Base-by-base conservation (phyloP, 1,284 basidiomycete genomes). In the Rugosomyces carneus region DNA sequence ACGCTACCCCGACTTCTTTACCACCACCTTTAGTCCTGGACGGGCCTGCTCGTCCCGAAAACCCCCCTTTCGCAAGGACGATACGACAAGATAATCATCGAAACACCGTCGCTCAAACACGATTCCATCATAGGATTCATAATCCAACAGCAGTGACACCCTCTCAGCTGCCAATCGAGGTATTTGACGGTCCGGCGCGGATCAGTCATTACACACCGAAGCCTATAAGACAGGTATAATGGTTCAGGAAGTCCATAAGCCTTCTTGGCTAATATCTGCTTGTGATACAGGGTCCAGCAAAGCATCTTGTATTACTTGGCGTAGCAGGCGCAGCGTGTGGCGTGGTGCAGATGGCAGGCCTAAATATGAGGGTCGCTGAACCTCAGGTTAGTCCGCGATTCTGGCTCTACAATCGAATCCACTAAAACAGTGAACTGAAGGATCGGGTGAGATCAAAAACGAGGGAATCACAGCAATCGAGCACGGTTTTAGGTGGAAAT, bases 141-240 rank as follows among this genome's bases (percentile, higher is more conserved):
- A 15, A 37, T 4, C 37, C 34, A n/a, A 42, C 21, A 21, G 34
- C 21, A 20, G 6, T 15, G 5, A n/a, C 26, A 32, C n/a, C 51
- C 5, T 53, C 59, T 20, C 57, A 65, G 31, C 55, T 58, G 1
- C 38, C 60, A 10, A 54, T 63, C 15, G 62, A 66, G 46, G 40
- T 71, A 27, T 74, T 73, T 43, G 71, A 73, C 21, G 71, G 70
- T 2, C 71, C 71, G 18, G 69, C 70, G 1, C 59, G 63, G 26
- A 60, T 63, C 32, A 36, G 29, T 40, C 44, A 38, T 10, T 35
- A 13, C 18, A 31, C 18, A 59, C 60, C 42, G 20, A 32, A 13
- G 15, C 44, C 44, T 18, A 36, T 45, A 16, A 40, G 24, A 29
- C 40, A 41, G 31, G 31, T 27, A 45, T 34, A 36, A 35, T 9